Evolutionary conservation across 306 rosid genomes (phyloP).

Genomic region (Acacia acuminata): DNA sequence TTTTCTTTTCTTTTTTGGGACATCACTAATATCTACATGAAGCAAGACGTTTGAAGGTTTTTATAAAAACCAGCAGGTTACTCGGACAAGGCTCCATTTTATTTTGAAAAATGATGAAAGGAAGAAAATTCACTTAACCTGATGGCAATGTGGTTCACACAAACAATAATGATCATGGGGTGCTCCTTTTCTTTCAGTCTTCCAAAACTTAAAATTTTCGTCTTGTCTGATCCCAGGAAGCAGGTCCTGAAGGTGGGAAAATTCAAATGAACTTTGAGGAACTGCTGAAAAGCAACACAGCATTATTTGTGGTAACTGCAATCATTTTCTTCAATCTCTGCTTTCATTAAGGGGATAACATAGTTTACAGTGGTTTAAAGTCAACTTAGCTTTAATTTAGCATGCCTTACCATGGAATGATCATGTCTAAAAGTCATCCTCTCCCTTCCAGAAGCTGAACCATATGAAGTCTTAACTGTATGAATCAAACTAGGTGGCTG

Average conservation of each 20-base stretch:
- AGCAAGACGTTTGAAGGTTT: conserved; percentile 15
- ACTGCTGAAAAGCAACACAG: conserved; percentile 88
- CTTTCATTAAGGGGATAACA: neutral
- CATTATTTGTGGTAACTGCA: conserved; percentile 82
- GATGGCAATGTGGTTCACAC: conserved; percentile 18
- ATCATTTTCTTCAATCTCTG: conserved; percentile 10
- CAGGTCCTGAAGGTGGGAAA: conserved; percentile 90
- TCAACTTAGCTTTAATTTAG: neutral
- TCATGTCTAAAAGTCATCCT: neutral
- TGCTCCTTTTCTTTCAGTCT: conserved; percentile 18
- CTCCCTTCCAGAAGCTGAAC: conserved; percentile 8
- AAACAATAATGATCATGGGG: neutral
- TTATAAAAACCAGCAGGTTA: neutral
- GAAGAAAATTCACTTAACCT: neutral
- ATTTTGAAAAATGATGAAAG: conserved; percentile 18
- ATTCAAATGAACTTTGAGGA: conserved; percentile 94
- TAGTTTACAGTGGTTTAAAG: neutral
- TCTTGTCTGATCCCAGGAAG: conserved; percentile 66
- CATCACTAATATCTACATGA: conserved; percentile 24
- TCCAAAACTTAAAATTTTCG: conserved; percentile 21
- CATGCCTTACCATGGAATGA: conserved; percentile 9
- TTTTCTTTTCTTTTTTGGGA: neutral
- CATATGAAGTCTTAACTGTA: neutral
- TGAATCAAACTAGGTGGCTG: neutral
- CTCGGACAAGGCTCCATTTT: conserved; percentile 11